Percentiles rank a stretch among this genome's conserved stretches.
Evolutionary conservation across 2,329 filamentous ascomycete species (phyloP).

Genomic region (Fusarium sp.): DNA sequence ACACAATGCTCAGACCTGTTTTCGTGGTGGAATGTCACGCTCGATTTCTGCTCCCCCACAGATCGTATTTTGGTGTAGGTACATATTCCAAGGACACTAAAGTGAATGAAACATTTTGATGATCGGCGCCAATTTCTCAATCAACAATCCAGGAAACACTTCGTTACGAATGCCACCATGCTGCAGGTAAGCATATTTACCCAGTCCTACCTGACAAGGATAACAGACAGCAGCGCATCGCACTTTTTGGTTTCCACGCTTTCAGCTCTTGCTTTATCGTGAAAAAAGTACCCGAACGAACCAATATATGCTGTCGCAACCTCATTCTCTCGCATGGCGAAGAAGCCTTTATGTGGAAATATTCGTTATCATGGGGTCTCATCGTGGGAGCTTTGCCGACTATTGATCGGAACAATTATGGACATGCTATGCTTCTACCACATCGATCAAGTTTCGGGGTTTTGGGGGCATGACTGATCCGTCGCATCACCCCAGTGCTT

Average conservation of each 20-base stretch:
- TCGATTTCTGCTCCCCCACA: neutral
- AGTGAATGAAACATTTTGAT: slow-evolving; percentile 9
- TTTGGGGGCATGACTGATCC: neutral
- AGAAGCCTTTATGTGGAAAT: neutral
- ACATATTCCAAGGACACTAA: neutral
- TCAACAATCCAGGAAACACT: neutral
- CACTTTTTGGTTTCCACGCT: neutral
- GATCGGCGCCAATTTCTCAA: neutral
- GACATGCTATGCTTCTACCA: neutral
- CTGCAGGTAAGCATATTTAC: neutral
- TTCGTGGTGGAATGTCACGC: neutral
- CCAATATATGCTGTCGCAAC: neutral
- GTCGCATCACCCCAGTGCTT: neutral
- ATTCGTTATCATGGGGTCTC: neutral
- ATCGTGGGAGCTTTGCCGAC: neutral
- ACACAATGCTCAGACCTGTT: neutral
- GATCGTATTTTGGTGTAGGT: neutral
- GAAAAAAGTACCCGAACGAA: neutral
- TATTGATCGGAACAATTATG: neutral
- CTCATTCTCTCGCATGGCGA: neutral
- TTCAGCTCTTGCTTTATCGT: neutral
- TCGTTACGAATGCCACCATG: neutral
- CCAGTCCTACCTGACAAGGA: neutral
- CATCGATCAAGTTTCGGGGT: neutral
- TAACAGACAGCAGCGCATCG: neutral